Evolutionary conservation across 1,284 basidiomycete genomes (phyloP).

Genomic region (Ganoderma meredithae): DNA sequence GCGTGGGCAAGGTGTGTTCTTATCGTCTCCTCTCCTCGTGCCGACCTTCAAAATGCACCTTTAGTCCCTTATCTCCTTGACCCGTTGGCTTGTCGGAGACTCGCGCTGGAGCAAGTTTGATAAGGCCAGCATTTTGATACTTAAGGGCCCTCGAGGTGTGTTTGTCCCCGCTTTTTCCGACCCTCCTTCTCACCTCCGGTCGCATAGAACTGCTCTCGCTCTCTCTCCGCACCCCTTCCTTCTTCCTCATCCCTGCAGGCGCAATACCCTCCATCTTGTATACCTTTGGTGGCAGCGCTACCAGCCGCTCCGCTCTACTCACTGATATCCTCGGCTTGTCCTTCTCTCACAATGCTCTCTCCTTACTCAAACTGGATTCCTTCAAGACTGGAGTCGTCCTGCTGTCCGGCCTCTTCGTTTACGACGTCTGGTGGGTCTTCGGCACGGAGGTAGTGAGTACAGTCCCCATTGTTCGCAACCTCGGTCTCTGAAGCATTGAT

Average conservation of each 20-base stretch:
- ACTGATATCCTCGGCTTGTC: slow-evolving; percentile 87
- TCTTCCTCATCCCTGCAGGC: slow-evolving; percentile 71
- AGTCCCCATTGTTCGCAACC: neutral
- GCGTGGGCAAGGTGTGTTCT: slow-evolving; percentile 71
- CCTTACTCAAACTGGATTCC: slow-evolving; percentile 87
- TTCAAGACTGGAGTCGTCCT: slow-evolving; percentile 90
- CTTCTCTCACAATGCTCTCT: slow-evolving; percentile 85
- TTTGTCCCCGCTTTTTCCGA: slow-evolving; percentile 8
- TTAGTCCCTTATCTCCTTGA: slow-evolving; percentile 59
- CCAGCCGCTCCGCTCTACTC: slow-evolving; percentile 72
- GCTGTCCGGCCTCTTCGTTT: slow-evolving; percentile 83
- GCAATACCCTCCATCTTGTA: slow-evolving; percentile 76
- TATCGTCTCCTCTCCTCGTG: slow-evolving; percentile 5
- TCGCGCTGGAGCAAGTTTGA: slow-evolving; percentile 62
- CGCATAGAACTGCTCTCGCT: slow-evolving; percentile 51
- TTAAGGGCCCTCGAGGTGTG: slow-evolving; percentile 55
- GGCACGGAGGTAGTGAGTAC: slow-evolving; percentile 77
- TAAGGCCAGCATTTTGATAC: slow-evolving; percentile 51
- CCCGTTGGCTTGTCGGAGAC: slow-evolving; percentile 54
- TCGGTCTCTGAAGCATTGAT: neutral
- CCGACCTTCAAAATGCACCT: slow-evolving; percentile 21
- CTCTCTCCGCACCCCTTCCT: slow-evolving; percentile 68
- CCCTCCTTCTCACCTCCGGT: slow-evolving; percentile 7
- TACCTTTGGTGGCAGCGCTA: slow-evolving; percentile 52
- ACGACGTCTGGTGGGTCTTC: slow-evolving; percentile 93